A percentile compares a stretch with the other conserved stretches of the same genome.
These are phyloP conservation scores for Calocybe gangraenosa DNA, from an alignment of 768 basidiomycete genomes.

Conservation along the genomic window DNA sequence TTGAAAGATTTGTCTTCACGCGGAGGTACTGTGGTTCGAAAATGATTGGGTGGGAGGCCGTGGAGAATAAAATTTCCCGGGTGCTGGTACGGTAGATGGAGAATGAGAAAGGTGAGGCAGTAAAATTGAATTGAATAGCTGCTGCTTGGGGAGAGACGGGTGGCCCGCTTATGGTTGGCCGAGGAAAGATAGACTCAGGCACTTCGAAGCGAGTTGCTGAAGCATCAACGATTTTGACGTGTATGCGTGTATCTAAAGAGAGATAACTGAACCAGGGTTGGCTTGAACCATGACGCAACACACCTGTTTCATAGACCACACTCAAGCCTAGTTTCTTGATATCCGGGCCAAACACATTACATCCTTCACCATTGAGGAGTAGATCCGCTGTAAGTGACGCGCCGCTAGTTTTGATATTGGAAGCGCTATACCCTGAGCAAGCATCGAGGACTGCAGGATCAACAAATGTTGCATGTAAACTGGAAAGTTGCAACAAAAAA, in stretches of 20 bases:
- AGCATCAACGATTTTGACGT: constrained; percentile 59
- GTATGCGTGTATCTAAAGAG: constrained; percentile 49
- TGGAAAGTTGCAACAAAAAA: constrained; percentile 2
- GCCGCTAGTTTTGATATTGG: constrained; percentile 35
- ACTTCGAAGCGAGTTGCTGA: constrained; percentile 54
- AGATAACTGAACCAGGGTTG: not conserved
- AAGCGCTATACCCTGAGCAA: constrained; percentile 57
- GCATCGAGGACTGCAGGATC: constrained; percentile 42
- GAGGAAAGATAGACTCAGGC: constrained; percentile 56
- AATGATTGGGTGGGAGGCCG: constrained; percentile 56
- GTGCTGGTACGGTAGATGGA: constrained; percentile 45
- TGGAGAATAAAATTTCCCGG: constrained; percentile 57
- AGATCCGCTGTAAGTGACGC: constrained; percentile 47
- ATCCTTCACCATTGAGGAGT: constrained; percentile 43
- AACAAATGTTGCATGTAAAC: constrained; percentile 16
- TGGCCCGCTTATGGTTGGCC: constrained; percentile 35
- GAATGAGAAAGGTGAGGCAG: constrained; percentile 57
- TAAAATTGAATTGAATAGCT: constrained; percentile 57
- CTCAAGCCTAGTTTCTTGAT: constrained; percentile 40
- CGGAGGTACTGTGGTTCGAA: constrained; percentile 78
- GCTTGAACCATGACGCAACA: constrained; percentile 13
- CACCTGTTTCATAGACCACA: constrained; percentile 60
- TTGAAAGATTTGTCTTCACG: constrained; percentile 58
- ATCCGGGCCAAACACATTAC: constrained; percentile 59
- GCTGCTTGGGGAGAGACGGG: constrained; percentile 27